Evolutionary conservation across 139 green algal genomes (phyloP).

Genomic region (Chlamydomonas sp.): DNA sequence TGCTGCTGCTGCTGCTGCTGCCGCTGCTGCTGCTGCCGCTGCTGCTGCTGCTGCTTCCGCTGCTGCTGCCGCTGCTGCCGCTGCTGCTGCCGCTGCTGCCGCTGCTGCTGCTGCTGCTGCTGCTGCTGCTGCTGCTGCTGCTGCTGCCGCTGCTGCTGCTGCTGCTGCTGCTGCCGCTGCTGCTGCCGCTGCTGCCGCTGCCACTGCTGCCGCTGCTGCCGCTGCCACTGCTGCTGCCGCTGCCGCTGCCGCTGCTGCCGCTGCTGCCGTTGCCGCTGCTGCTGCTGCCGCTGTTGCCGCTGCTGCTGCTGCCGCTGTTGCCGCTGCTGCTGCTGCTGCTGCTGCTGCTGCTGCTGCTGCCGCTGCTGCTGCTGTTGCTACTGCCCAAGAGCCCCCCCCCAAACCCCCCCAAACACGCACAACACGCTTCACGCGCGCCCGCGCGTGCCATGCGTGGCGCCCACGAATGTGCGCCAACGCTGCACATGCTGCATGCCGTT

Average conservation of each 20-base stretch:
- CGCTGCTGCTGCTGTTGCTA: background rate
- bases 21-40: background rate
- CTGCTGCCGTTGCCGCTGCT: constrained; percentile 3
- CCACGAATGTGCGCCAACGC: no score
- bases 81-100: background rate
- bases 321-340: background rate
- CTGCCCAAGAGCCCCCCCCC: background rate
- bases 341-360: constrained; percentile 10
- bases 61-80: background rate
- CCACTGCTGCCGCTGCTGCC: background rate
- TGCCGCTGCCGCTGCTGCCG: constrained; percentile 1
- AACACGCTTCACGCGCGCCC: no score
- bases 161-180: background rate
- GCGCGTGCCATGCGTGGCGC: no score
- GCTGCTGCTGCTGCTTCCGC: no score
- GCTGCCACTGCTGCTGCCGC: constrained; percentile 6
- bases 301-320: background rate
- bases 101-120: background rate
- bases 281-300: background rate
- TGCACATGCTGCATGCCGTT: no score
- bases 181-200: background rate
- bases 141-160: background rate
- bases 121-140: constrained; percentile 8
- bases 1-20: constrained; percentile 6
- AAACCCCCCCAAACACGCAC: background rate